These are phyloP conservation scores for Fusarium albidum DNA, from an alignment of 2,329 filamentous ascomycete species.

Conservation along the genomic window DNA sequence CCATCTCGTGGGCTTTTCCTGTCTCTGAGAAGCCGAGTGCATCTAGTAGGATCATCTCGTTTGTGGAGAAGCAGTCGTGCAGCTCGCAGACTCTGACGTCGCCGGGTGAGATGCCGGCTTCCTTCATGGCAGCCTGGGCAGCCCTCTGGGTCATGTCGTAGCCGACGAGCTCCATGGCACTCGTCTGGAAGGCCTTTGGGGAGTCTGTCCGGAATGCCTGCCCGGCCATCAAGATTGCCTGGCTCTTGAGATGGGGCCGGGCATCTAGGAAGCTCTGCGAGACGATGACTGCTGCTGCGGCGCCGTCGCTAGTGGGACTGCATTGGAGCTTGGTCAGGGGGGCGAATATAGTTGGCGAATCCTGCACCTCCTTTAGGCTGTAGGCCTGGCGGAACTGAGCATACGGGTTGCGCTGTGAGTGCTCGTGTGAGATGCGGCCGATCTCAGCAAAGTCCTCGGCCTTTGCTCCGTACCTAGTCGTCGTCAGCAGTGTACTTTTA, in stretches of 20 bases:
- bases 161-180: slow-evolving; percentile 41
- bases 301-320: slow-evolving; percentile 94
- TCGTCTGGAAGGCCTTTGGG: slow-evolving; percentile 7
- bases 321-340: slow-evolving; percentile 98
- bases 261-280: slow-evolving; percentile 89
- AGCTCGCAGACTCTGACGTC: slow-evolving; percentile 39
- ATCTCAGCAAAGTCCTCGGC: slow-evolving; percentile 93
- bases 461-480: slow-evolving; percentile 77
- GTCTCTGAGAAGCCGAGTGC: slow-evolving; percentile 32
- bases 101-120: slow-evolving; percentile 28
- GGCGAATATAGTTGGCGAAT: slow-evolving; percentile 79
- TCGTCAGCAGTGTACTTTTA: too few relatives aligned
- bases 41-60: slow-evolving; percentile 39
- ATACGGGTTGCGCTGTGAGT: slow-evolving; percentile 93
- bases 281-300: slow-evolving; percentile 86
- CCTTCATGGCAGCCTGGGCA: slow-evolving; percentile 29
- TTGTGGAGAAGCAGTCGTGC: slow-evolving; percentile 43
- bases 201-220: slow-evolving; percentile 12
- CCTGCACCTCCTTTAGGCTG: slow-evolving; percentile 81
- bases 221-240: slow-evolving; percentile 65
- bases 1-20: slow-evolving; percentile 28
- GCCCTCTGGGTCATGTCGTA: slow-evolving; percentile 41
- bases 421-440: slow-evolving; percentile 88
- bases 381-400: slow-evolving; percentile 97
- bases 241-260: slow-evolving; percentile 79